Percentiles rank a stretch among this genome's conserved stretches.
phyloP scores from a whole-genome alignment of 768 basidiomycete genomes.

The Bullera alba region DNA sequence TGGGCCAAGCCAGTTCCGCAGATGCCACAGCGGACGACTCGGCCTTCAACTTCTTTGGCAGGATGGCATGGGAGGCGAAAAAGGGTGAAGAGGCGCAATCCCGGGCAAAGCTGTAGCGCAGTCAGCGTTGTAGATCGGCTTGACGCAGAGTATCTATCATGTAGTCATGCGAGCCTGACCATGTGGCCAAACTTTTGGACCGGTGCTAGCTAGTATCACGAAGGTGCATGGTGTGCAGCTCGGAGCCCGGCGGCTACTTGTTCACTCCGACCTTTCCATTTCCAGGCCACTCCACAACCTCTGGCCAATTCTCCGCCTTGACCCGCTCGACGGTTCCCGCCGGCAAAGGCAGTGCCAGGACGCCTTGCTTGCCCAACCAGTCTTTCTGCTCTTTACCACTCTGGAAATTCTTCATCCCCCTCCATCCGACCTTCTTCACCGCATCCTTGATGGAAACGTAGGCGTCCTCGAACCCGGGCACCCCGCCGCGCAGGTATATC shows the following conservation, averaged over 20 bases:
- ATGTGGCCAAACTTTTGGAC: no score
- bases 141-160: neutral
- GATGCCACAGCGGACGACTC: constrained; percentile 52
- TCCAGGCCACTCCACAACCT: constrained; percentile 33
- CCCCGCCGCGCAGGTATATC: constrained; percentile 81
- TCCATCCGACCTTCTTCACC: constrained; percentile 76
- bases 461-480: constrained; percentile 83
- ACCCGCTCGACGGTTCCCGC: constrained; percentile 66
- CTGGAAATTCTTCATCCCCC: constrained; percentile 54
- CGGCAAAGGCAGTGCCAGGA: constrained; percentile 83
- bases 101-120: constrained; percentile 38
- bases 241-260: neutral
- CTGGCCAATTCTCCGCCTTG: constrained; percentile 28
- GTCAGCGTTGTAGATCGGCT: no score
- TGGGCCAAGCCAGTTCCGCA: constrained; percentile 84
- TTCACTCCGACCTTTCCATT: constrained; percentile 2
- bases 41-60: constrained; percentile 53
- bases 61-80: constrained; percentile 54
- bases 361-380: constrained; percentile 50
- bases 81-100: constrained; percentile 22
- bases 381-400: constrained; percentile 38
- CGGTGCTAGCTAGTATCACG: no score
- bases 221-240: neutral
- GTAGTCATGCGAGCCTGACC: no score
- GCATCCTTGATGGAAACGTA: constrained; percentile 81